These are phyloP conservation scores for Malus asiatica DNA, from an alignment of 306 rosid species.

Conservation along the genomic window DNA sequence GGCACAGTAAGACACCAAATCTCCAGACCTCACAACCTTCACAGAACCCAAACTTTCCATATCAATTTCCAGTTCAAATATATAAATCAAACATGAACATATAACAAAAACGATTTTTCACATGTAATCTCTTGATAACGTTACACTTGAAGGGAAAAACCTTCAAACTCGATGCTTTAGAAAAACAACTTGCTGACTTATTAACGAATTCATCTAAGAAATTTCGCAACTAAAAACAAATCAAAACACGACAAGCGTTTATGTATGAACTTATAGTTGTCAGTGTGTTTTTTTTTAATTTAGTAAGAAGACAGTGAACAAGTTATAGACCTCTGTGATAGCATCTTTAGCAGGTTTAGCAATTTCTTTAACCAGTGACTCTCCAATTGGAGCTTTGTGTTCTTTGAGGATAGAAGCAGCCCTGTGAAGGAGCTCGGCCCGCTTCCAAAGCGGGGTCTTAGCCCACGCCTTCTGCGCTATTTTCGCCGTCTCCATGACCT, in stretches of 20 bases:
- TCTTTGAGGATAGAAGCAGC: constrained; percentile 92
- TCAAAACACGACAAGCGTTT: neutral
- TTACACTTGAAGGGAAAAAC: neutral
- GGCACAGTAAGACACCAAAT: constrained; percentile 83
- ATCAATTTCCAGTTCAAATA: neutral
- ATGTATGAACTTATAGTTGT: neutral
- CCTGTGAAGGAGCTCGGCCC: constrained; percentile 95
- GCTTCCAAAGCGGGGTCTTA: constrained; percentile 94
- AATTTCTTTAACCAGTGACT: constrained; percentile 80
- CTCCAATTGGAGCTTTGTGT: constrained; percentile 81
- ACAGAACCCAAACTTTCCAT: constrained; percentile 4
- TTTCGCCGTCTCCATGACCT: constrained; percentile 75
- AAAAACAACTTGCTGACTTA: neutral
- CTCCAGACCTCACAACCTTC: constrained; percentile 99
- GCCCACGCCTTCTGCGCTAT: constrained; percentile 91
- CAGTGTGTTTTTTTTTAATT: neutral
- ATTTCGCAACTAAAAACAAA: neutral
- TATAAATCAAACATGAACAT: neutral
- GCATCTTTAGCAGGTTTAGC: constrained; percentile 99
- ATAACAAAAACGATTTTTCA: neutral
- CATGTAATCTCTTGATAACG: neutral
- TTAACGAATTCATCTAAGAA: neutral
- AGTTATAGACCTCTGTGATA: constrained; percentile 59
- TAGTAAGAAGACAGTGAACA: neutral
- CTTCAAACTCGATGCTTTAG: neutral